phyloP scores from a whole-genome alignment of 371 early-diverging fungal genomes.

The Smittium culicis region DNA sequence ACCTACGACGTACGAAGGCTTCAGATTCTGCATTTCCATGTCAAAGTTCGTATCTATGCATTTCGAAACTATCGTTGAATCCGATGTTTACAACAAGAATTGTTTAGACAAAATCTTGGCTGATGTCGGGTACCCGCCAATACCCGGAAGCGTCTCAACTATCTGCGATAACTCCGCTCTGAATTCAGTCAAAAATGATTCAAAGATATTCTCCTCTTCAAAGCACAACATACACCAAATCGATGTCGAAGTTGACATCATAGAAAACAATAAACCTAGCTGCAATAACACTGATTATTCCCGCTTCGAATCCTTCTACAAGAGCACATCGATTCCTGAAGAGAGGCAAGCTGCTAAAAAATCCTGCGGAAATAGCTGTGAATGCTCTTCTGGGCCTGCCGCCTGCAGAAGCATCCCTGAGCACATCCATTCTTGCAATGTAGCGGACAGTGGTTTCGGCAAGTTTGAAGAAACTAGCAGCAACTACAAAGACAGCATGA shows the following conservation, averaged over 20 bases:
- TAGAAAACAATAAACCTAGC: not conserved
- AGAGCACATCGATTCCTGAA: not conserved
- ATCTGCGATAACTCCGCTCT: not conserved
- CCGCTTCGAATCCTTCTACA: not conserved
- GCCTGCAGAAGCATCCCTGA: not conserved
- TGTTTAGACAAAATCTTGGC: not conserved
- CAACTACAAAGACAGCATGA: not conserved
- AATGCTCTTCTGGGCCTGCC: not conserved
- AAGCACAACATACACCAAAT: not conserved
- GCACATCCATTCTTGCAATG: not conserved
- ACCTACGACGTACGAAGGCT: slow-evolving; percentile 48
- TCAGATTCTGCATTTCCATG: slow-evolving; percentile 21
- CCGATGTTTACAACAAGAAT: not conserved
- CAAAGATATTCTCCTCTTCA: too few relatives aligned
- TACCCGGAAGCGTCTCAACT: too few relatives aligned
- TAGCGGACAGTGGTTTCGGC: not conserved
- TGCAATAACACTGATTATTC: not conserved
- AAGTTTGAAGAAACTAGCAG: not conserved
- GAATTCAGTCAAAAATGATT: too few relatives aligned
- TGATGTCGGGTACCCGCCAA: not conserved
- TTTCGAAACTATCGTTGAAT: not conserved
- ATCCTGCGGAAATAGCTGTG: too few relatives aligned
- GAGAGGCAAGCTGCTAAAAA: too few relatives aligned
- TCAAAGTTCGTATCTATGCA: not conserved
- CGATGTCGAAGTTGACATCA: not conserved